Conservation (phyloP, 176 grass and related monocot species). For the Stipa capillata region DNA sequence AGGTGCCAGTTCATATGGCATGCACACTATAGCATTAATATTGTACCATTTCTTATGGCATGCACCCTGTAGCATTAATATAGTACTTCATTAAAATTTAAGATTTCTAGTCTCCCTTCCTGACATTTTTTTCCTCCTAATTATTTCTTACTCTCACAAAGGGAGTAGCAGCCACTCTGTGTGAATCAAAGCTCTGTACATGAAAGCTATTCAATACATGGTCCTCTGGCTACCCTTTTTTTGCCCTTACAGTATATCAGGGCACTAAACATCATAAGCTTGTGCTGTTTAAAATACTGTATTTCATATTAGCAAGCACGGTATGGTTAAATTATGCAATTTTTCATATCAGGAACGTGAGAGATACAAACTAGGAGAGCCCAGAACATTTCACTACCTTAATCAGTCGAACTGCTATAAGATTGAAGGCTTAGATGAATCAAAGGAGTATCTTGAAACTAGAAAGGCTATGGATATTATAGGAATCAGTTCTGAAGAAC, state of each 20-base stretch:
- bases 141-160: not conserved
- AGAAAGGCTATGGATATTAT: slow-evolving; percentile 96
- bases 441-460: slow-evolving; percentile 92
- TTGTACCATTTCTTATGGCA: not conserved
- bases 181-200: slow-evolving; percentile 2
- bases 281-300: not conserved
- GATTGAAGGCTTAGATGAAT: slow-evolving; percentile 84
- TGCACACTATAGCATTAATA: not conserved
- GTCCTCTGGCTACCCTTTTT: not conserved
- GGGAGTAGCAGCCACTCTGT: not conserved
- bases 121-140: not conserved
- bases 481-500: slow-evolving; percentile 74
- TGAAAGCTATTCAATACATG: not conserved
- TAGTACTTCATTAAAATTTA: not conserved
- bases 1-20: not conserved
- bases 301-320: not conserved
- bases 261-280: not conserved
- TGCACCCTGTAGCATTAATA: not conserved
- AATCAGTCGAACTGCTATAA: slow-evolving; percentile 91
- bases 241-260: not conserved
- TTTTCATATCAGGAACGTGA: slow-evolving; percentile 54
- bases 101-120: not conserved
- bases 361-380: slow-evolving; percentile 77
- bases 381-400: slow-evolving; percentile 85
- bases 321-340: slow-evolving; percentile 3